Evolutionary conservation across 1,284 basidiomycete genomes (phyloP).

Genomic region (Singerocomus rubriflavus): DNA sequence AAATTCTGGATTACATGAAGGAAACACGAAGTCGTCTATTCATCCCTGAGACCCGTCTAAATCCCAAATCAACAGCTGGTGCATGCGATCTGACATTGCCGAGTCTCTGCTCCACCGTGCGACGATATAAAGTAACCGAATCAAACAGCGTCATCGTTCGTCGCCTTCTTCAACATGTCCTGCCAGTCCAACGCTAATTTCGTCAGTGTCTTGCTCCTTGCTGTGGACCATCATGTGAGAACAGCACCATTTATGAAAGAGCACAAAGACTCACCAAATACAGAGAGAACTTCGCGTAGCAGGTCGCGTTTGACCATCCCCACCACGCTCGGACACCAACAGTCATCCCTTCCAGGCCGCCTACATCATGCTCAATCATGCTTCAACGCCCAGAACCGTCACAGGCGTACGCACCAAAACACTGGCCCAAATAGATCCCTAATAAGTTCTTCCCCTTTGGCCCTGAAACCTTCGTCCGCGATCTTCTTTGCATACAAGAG

Average conservation of each 20-base stretch:
- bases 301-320: slow-evolving; percentile 77
- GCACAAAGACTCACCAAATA: slow-evolving; percentile 57
- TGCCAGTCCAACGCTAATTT: slow-evolving; percentile 78
- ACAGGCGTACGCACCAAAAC: slow-evolving; percentile 59
- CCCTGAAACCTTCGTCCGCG: slow-evolving; percentile 81
- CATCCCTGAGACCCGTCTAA: not conserved
- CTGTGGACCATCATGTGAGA: slow-evolving; percentile 37
- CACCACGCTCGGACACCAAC: slow-evolving; percentile 64
- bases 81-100: not conserved
- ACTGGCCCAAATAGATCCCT: slow-evolving; percentile 85
- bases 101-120: not conserved
- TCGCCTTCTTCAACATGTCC: slow-evolving; percentile 64
- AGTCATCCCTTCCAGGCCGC: slow-evolving; percentile 62
- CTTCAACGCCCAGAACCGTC: slow-evolving; percentile 28
- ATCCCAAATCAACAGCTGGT: slow-evolving; percentile 1
- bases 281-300: slow-evolving; percentile 70
- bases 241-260: not conserved
- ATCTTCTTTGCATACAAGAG: slow-evolving; percentile 77
- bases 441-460: slow-evolving; percentile 84
- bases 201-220: slow-evolving; percentile 65
- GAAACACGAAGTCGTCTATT: not conserved
- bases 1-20: slow-evolving; percentile 2
- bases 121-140: not conserved
- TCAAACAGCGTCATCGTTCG: slow-evolving; percentile 42
- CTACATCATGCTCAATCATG: slow-evolving; percentile 37